Base-by-base conservation (phyloP, 176 grass and related monocot genomes). In the Saccharum spontaneum region DNA sequence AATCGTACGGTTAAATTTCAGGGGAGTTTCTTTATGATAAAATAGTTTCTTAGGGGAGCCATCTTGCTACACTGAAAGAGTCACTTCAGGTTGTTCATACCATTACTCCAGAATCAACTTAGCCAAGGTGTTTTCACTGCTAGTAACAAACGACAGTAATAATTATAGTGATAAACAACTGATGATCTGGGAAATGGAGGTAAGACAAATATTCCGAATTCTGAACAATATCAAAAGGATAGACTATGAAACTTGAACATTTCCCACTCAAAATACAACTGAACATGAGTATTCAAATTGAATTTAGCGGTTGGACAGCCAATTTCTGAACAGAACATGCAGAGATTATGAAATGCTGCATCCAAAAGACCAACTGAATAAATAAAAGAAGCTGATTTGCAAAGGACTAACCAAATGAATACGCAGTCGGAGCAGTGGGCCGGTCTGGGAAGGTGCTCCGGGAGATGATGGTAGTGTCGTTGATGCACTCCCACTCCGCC, bases 401-500 rank as follows among this genome's bases (percentile, higher is more conserved):
- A 44, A 71, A 82, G 83, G 20, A 90, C 87, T 86, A 75, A 98
- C 96, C 91, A 52, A 98, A 98, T 5, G 97, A 84, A 84, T 98
- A 98, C 2, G 90, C 93, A 46, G 89, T 90, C 9, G 97, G 97
- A 50, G 85, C 66, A 82, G 89, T 88, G 22, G 97, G 83, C 64
- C 97, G 91, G 40, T 98, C 97, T 2, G 88, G 89, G 49, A 92
- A 85, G 75, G 81, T 75, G 82, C 88, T 94, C 86, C 97, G 89
- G 74, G 91, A 92, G 46, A 98, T 94, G 83, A 98, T 75, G 71
- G 97, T 94, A 22, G 90, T 89, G 73, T 94, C 90, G 43, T 88
- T 94, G 86, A 96, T 95, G 89, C 97, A 98, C 83, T 98, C 97
- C 91, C 94, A 98, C 85, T 98, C 93, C 2, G 88, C 78, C 3